A percentile compares a stretch with the other conserved stretches of the same genome.
These are phyloP conservation scores for Piromyces finnis DNA, from an alignment of 192 early-diverging fungal genomes.

Conservation along the genomic window DNA sequence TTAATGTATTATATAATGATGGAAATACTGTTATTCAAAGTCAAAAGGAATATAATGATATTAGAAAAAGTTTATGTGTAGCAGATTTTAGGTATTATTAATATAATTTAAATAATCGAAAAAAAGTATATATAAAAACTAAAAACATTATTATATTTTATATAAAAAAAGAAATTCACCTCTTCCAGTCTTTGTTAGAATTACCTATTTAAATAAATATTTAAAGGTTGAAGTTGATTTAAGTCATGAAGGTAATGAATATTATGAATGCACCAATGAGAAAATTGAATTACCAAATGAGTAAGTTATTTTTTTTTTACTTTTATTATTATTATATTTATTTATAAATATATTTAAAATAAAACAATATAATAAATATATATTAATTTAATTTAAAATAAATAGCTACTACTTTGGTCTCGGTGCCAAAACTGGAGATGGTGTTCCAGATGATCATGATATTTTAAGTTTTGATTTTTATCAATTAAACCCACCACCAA, in stretches of 20 bases:
- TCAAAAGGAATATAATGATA: background rate
- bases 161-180: background rate
- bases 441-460: background rate
- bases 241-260: background rate
- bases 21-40: background rate
- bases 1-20: background rate
- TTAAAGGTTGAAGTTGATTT: background rate
- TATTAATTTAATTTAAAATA: too few species aligned
- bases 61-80: background rate
- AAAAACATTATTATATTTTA: background rate
- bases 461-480: background rate
- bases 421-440: background rate
- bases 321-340: too few species aligned
- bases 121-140: background rate
- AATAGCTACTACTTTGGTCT: background rate
- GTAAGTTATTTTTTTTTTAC: too few species aligned
- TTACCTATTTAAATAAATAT: background rate
- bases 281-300: background rate
- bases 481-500: background rate
- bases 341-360: too few species aligned
- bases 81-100: background rate
- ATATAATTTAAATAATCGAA: too few species aligned
- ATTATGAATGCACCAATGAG: background rate
- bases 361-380: too few species aligned
- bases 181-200: background rate